Conservation (phyloP, 73 alveolate genomes). For the Diophrys appendiculata region DNA sequence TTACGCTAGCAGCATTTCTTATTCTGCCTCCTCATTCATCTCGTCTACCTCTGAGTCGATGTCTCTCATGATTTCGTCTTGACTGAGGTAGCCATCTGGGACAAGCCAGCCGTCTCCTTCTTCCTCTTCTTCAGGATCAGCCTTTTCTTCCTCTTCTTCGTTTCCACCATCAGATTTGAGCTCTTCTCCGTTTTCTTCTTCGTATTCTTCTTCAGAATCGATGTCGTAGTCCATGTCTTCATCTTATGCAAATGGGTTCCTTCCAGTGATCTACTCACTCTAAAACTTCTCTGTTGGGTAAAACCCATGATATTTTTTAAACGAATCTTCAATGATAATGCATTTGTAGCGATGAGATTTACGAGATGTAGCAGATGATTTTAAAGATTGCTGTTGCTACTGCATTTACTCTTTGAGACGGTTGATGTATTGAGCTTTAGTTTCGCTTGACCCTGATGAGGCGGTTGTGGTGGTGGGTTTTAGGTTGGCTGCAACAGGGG, state of each 20-base stretch:
- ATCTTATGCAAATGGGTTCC: conserved; percentile 49
- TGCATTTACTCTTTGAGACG: too few relatives aligned
- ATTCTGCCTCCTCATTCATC: neutral
- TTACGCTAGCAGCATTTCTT: neutral
- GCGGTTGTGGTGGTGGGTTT: too few relatives aligned
- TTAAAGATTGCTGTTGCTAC: conserved; percentile 12
- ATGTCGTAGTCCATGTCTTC: conserved; percentile 58
- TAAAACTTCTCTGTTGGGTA: neutral
- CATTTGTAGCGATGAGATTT: too few relatives aligned
- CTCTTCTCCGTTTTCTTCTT: conserved; percentile 69
- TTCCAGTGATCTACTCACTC: conserved; percentile 1
- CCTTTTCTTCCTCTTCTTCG: conserved; percentile 43
- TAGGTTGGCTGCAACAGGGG: too few relatives aligned
- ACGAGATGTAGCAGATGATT: too few relatives aligned
- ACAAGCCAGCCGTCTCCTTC: conserved; percentile 31
- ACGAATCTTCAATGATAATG: conserved; percentile 56
- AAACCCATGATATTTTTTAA: conserved; percentile 29
- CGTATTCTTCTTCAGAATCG: conserved; percentile 66
- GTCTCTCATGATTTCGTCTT: conserved; percentile 18
- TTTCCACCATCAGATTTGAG: conserved; percentile 12
- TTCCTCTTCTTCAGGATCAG: conserved; percentile 24
- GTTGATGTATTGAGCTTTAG: too few relatives aligned
- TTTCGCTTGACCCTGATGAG: too few relatives aligned
- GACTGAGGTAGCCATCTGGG: conserved; percentile 37
- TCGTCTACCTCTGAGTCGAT: conserved; percentile 6